Evolutionary conservation across 768 basidiomycete genomes (phyloP), one percentile per base, ranked within the genome.

Genomic region (Xerocomellus amylosporus): DNA sequence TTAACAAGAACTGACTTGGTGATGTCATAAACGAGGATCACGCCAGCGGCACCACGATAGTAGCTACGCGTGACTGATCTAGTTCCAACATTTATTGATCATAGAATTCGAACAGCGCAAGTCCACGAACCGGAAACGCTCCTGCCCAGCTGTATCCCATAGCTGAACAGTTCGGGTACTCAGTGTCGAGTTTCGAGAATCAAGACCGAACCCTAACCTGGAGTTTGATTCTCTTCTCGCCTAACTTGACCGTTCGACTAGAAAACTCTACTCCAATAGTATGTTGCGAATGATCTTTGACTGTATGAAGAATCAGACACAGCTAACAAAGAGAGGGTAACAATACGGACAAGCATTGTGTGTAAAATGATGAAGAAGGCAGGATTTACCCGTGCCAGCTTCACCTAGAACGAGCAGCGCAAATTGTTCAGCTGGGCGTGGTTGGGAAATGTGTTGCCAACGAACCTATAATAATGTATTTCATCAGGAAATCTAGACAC

Each of bases 201-300:
- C 26, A 34, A 48, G 36, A n/a, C 8, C 13, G 49, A 48, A 45
- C 14, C 64, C 81, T 59, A 43, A 93, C 94, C 84, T 98, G 96
- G 37, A 98, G 80, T 72, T 97, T 98, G 61, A 97, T 93, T 60
- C 88, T 83, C 74, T 93, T 92, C 78, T 97, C 94, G 48, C 91
- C 95, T 22, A 98, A 79, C 64, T 88, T 88, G 55, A 99, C 84
- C 0, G 93, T 94, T 61, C 94, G 79, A 68, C 93, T 96, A 17
- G 93, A 93, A 69, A 99, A 98, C 68, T 98, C 97, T 28, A 99
- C 97, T 10, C 96, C 97, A 54, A 99, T 98, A 14, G 97, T 98
- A 71, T 98, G 97, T 74, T 95, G 90, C 6, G 93, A 93, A 72
- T 96, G 89, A 61, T 92, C 88, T 74, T 94, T 96, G 80, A 95